phyloP scores from a whole-genome alignment of 2,329 filamentous ascomycete species.

The Diaporthe capsici region DNA sequence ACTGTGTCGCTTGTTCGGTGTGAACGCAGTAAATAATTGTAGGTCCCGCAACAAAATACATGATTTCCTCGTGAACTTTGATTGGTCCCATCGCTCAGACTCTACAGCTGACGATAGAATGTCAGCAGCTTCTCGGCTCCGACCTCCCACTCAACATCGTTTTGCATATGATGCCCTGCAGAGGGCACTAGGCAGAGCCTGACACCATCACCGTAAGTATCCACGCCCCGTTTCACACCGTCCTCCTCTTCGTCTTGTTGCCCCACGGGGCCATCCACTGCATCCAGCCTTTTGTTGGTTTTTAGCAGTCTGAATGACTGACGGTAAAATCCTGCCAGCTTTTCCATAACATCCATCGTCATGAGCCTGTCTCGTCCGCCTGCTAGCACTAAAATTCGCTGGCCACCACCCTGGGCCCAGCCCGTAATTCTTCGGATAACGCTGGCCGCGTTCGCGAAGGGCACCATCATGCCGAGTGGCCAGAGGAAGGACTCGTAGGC shows the following conservation, averaged over 20 bases:
- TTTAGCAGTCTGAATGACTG: background rate
- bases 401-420: slow-evolving; percentile 44
- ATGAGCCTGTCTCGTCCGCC: slow-evolving; percentile 4
- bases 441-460: slow-evolving; percentile 58
- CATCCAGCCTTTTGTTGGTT: background rate
- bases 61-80: background rate
- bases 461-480: slow-evolving; percentile 62
- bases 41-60: background rate
- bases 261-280: background rate
- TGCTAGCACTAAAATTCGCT: slow-evolving; percentile 56
- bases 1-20: background rate
- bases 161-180: slow-evolving; percentile 67
- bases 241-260: background rate
- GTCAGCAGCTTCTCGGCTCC: slow-evolving; percentile 59
- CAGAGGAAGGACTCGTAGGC: slow-evolving; percentile 68
- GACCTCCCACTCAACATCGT: slow-evolving; percentile 63
- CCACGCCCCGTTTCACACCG: background rate
- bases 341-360: slow-evolving; percentile 18
- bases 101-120: background rate
- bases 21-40: no score
- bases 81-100: background rate
- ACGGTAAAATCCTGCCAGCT: background rate
- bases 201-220: slow-evolving; percentile 53
- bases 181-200: slow-evolving; percentile 57
- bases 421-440: slow-evolving; percentile 55